Evolutionary conservation across 352 stramenopile genomes (phyloP), one percentile per base, ranked within the genome.

Genomic region (Pythium chondricola): DNA sequence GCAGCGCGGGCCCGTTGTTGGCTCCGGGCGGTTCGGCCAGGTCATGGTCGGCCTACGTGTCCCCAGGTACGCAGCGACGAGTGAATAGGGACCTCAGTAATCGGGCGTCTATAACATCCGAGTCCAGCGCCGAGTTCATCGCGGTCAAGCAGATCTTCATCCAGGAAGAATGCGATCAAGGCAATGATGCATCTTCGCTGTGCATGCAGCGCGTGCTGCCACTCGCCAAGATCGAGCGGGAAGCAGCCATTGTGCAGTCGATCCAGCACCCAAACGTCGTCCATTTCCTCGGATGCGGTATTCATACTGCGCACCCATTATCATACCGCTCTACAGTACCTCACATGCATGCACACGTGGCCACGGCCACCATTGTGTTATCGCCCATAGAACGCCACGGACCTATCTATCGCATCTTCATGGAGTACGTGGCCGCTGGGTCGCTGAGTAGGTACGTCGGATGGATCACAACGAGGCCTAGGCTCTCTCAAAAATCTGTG

Each of bases 71-170:
- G 36, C 31, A n/a, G 5, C 13, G 41, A 16, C 2, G n/a, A 0
- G 9, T 18, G 13, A 1, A 36, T 5, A 24, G 27, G 14, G 26
- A 1, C 18, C 13, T 21, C n/a, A 13, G 8, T 21, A 6, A 7
- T 13, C 3, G 21, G 35, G 35, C n/a, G 18, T 42, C 2, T 27
- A 10, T 42, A 21, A 8, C n/a, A 42, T n/a, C n/a, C n/a, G n/a
- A n/a, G n/a, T n/a, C 29, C 22, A 96, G 82, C 11, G 82, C 79
- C 8, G 75, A 95, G 53, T 71, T 94, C 26, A 63, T 96, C 4
- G 85, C 87, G 2, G 71, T 93, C 44, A 96, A 96, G 68, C 79
- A 95, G 65, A 69, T 96, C 43, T 81, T 73, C 42, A 74, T 95
- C 52, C 66, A 79, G 45, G 82, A 93, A 53, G 81, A 90, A 51